phyloP scores from a whole-genome alignment of 495 filamentous ascomycete species.

The Melanomma pulvis-pyrius region DNA sequence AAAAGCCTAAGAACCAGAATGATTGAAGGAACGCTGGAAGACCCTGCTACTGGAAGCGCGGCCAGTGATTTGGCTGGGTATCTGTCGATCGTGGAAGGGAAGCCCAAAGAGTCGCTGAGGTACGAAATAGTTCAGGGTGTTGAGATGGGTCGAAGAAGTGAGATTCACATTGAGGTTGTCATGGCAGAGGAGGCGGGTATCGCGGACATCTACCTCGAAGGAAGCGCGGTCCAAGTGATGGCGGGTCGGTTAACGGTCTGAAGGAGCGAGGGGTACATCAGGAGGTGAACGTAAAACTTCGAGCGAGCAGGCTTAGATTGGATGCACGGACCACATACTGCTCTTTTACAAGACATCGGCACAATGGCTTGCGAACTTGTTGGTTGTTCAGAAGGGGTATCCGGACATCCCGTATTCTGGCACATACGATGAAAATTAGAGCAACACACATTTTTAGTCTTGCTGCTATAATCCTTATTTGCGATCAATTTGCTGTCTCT shows the following conservation, averaged over 20 bases:
- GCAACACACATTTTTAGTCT: not conserved
- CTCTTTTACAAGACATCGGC: not conserved
- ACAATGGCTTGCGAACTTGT: not conserved
- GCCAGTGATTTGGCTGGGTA: conserved; percentile 60
- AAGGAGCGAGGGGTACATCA: not conserved
- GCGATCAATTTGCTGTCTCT: not conserved
- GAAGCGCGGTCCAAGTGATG: conserved; percentile 46
- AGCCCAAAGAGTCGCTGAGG: conserved; percentile 40
- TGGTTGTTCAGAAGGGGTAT: not conserved
- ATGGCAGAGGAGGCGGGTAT: conserved; percentile 40
- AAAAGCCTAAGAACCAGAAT: conserved; percentile 54
- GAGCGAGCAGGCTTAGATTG: not conserved
- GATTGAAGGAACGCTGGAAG: conserved; percentile 60
- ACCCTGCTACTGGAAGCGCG: conserved; percentile 71
- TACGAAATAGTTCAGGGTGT: conserved; percentile 71
- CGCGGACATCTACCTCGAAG: conserved; percentile 39
- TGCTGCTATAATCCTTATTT: not conserved
- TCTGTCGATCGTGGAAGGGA: conserved; percentile 54
- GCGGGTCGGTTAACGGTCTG: conserved; percentile 35
- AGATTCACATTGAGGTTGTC: conserved; percentile 54
- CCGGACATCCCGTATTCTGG: not conserved
- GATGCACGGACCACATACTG: not conserved
- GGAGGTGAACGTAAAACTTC: not conserved
- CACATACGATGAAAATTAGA: not conserved
- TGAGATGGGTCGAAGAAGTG: conserved; percentile 74